Percentiles rank a stretch among this genome's conserved stretches.
These are phyloP conservation scores for Yamadazyma spencermartinsiae DNA, from an alignment of 1,139 yeast species.

Conservation along the genomic window DNA sequence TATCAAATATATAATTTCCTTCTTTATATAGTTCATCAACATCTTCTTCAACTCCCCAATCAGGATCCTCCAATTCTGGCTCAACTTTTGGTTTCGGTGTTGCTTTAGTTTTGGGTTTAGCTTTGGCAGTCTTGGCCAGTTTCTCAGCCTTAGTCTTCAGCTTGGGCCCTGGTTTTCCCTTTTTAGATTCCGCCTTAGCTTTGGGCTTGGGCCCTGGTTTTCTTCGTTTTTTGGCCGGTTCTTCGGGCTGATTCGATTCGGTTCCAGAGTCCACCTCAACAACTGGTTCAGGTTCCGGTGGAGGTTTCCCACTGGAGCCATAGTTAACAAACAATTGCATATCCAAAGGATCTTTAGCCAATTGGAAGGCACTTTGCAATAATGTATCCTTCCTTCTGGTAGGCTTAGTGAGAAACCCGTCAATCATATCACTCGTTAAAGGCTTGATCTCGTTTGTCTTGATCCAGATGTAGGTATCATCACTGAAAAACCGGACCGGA, in stretches of 20 bases:
- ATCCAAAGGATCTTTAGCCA: slow-evolving; percentile 45
- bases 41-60: slow-evolving; percentile 46
- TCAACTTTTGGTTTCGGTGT: slow-evolving; percentile 3
- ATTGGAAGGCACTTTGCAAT: slow-evolving; percentile 38
- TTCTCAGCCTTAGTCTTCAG: slow-evolving; percentile 5
- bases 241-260: slow-evolving; percentile 13
- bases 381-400: slow-evolving; percentile 38
- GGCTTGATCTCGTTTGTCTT: slow-evolving; percentile 42
- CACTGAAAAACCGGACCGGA: slow-evolving; percentile 62
- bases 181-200: slow-evolving; percentile 7
- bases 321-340: slow-evolving; percentile 43
- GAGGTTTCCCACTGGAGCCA: slow-evolving; percentile 42
- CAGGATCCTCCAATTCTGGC: slow-evolving; percentile 28
- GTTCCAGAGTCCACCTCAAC: slow-evolving; percentile 7
- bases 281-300: slow-evolving; percentile 16
- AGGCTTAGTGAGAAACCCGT: slow-evolving; percentile 23
- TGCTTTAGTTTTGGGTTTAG: slow-evolving; percentile 2
- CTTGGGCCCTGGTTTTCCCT: slow-evolving; percentile 2
- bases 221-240: slow-evolving; percentile 13
- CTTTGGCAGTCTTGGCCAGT: slow-evolving; percentile 3
- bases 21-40: slow-evolving; percentile 21
- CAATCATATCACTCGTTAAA: slow-evolving; percentile 28
- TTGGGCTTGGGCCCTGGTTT: slow-evolving; percentile 5
- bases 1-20: slow-evolving; percentile 41
- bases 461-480: slow-evolving; percentile 68